phyloP scores from a whole-genome alignment of 1,284 basidiomycete species.

The Agaricales sp. region DNA sequence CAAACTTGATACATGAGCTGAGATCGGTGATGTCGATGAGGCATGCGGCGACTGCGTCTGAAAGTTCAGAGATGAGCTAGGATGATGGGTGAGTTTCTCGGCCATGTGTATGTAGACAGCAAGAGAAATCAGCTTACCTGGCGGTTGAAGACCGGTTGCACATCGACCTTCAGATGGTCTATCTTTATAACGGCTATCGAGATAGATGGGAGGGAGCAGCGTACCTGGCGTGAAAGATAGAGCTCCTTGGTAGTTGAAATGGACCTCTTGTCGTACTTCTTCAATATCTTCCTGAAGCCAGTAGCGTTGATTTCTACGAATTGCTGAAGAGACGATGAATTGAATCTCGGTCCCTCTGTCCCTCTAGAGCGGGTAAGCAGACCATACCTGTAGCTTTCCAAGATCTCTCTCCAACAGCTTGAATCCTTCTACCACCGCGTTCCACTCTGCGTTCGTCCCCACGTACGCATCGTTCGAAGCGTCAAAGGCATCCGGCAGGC shows the following conservation, averaged over 20 bases:
- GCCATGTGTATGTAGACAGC: neutral
- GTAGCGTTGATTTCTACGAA: slow-evolving; percentile 98
- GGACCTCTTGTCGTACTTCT: slow-evolving; percentile 98
- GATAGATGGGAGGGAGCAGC: neutral
- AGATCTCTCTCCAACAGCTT: slow-evolving; percentile 91
- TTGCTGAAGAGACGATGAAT: slow-evolving; percentile 41
- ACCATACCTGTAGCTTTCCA: slow-evolving; percentile 88
- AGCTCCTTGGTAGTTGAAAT: slow-evolving; percentile 94
- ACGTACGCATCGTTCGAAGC: slow-evolving; percentile 31
- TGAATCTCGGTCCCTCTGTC: too few species aligned
- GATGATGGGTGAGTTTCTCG: slow-evolving; percentile 5
- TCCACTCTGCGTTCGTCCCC: slow-evolving; percentile 80
- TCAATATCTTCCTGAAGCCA: slow-evolving; percentile 96
- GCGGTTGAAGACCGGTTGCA: slow-evolving; percentile 96
- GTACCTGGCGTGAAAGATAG: slow-evolving; percentile 80
- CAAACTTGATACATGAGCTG: slow-evolving; percentile 63
- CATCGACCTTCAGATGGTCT: slow-evolving; percentile 55
- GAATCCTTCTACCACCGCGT: slow-evolving; percentile 93
- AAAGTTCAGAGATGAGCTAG: slow-evolving; percentile 89
- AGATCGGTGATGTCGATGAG: slow-evolving; percentile 87
- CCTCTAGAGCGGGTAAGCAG: too few species aligned
- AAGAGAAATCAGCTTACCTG: slow-evolving; percentile 46
- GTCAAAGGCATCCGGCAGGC: slow-evolving; percentile 50
- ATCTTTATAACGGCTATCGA: too few species aligned
- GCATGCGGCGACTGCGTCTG: slow-evolving; percentile 91